phyloP scores from a whole-genome alignment of 1,284 basidiomycete genomes.

The Wallemia hederae region DNA sequence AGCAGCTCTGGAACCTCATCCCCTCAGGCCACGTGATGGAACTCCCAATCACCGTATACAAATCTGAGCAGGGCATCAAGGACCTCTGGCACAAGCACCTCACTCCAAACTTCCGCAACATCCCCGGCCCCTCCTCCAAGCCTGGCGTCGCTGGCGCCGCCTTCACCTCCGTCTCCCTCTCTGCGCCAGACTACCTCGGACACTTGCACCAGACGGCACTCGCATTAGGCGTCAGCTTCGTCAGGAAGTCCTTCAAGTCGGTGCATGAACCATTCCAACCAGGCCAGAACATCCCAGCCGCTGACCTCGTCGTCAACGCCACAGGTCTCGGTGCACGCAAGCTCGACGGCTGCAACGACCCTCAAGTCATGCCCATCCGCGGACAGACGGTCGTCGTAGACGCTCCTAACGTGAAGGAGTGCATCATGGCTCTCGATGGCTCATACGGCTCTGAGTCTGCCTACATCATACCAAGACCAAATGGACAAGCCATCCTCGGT shows the following conservation, averaged over 20 bases:
- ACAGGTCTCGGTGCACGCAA: constrained; percentile 20
- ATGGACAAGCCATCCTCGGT: constrained; percentile 24
- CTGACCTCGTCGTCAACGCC: constrained; percentile 23
- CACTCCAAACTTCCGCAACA: constrained; percentile 20
- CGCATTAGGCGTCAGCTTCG: constrained; percentile 14
- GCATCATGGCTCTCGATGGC: constrained; percentile 11
- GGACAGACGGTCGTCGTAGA: constrained; percentile 56
- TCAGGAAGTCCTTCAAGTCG: constrained; percentile 14
- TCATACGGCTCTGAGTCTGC: constrained; percentile 11
- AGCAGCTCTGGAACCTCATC: constrained; percentile 24
- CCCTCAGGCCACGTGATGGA: constrained; percentile 22
- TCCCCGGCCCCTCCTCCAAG: constrained; percentile 10
- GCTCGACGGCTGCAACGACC: constrained; percentile 18
- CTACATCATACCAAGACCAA: constrained; percentile 28
- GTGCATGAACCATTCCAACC: constrained; percentile 19
- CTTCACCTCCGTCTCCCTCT: constrained; percentile 23
- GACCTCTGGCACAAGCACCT: constrained; percentile 25
- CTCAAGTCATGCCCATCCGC: constrained; percentile 39
- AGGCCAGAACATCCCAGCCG: constrained; percentile 12
- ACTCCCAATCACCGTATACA: constrained; percentile 9
- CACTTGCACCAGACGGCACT: constrained; percentile 22
- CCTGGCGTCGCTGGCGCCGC: constrained; percentile 17
- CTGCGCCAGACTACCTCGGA: constrained; percentile 22
- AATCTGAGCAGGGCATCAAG: not conserved
- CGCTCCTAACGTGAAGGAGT: constrained; percentile 30